Percentiles rank a stretch among this genome's conserved stretches.
phyloP scores from a whole-genome alignment of 106 monocot species.

The Dioscorea zingiberensis region DNA sequence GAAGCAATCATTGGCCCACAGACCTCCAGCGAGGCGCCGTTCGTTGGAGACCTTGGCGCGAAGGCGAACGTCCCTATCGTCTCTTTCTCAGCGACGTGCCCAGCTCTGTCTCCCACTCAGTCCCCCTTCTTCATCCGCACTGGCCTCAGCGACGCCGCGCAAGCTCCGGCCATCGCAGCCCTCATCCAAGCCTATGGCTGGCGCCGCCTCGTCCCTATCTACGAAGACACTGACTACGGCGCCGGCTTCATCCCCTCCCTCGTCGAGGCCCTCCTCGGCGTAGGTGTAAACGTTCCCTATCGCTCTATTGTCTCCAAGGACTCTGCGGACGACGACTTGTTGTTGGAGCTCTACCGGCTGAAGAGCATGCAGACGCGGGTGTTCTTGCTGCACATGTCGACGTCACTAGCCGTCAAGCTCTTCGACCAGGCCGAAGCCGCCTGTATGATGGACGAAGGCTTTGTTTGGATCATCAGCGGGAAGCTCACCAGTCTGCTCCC shows the following conservation, averaged over 20 bases:
- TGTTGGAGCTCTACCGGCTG: no score
- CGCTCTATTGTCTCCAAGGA: no score
- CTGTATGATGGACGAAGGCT: conserved; percentile 23
- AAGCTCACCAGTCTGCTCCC: conserved; percentile 2
- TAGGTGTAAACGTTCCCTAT: no score
- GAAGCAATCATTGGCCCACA: no score
- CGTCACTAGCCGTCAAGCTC: conserved; percentile 16
- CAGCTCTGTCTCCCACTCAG: no score
- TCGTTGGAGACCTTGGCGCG: conserved; percentile 8
- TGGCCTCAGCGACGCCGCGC: conserved; percentile 1
- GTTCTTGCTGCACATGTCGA: no score
- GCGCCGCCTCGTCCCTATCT: conserved; percentile 16
- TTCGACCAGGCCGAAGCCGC: not conserved
- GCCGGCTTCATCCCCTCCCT: conserved; percentile 18
- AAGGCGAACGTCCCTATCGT: conserved; percentile 12
- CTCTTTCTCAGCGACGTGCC: conserved; percentile 21
- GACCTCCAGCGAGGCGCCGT: conserved; percentile 8
- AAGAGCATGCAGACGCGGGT: no score
- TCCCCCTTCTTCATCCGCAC: conserved; percentile 17
- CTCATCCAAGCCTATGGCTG: conserved; percentile 13
- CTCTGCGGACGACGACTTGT: no score
- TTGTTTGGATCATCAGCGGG: conserved; percentile 26
- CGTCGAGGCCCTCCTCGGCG: no score
- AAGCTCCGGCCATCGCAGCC: conserved; percentile 14
- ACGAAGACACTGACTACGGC: conserved; percentile 21